Conservation (phyloP, 768 basidiomycete species). For the Mrakia gelida region DNA sequence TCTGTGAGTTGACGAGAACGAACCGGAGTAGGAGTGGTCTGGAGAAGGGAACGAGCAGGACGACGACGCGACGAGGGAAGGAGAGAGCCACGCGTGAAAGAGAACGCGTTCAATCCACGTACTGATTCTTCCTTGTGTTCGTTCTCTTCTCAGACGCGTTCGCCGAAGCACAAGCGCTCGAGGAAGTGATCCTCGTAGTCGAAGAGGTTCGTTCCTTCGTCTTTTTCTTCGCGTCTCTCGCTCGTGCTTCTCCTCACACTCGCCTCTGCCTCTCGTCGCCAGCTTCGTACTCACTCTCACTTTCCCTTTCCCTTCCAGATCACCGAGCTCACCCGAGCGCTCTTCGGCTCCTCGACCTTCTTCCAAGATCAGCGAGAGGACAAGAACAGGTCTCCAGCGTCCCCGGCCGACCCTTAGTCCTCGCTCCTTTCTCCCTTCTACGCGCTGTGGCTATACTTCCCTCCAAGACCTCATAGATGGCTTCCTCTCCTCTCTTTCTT, state of each 20-base stretch:
- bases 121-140: not conserved
- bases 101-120: not conserved
- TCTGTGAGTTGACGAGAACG: constrained; percentile 23
- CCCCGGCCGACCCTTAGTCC: not conserved
- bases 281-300: not conserved
- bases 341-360: constrained; percentile 14
- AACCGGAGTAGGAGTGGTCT: no score
- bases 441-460: not conserved
- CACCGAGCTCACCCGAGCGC: constrained; percentile 14
- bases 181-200: constrained; percentile 21
- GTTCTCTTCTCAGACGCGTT: constrained; percentile 8
- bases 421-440: not conserved
- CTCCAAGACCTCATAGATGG: no score
- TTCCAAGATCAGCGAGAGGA: constrained; percentile 1
- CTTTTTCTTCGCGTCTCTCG: no score
- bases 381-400: not conserved
- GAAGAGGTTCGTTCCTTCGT: constrained; percentile 6
- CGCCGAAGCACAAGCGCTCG: constrained; percentile 27
- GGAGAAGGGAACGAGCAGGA: no score
- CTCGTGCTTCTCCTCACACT: no score
- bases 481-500: not conserved
- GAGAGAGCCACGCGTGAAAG: no score
- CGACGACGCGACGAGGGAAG: no score
- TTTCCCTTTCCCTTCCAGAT: not conserved
- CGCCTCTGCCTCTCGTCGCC: not conserved